phyloP scores from a whole-genome alignment of 1,284 basidiomycete species.

The Cutaneotrichosporon dermatis region DNA sequence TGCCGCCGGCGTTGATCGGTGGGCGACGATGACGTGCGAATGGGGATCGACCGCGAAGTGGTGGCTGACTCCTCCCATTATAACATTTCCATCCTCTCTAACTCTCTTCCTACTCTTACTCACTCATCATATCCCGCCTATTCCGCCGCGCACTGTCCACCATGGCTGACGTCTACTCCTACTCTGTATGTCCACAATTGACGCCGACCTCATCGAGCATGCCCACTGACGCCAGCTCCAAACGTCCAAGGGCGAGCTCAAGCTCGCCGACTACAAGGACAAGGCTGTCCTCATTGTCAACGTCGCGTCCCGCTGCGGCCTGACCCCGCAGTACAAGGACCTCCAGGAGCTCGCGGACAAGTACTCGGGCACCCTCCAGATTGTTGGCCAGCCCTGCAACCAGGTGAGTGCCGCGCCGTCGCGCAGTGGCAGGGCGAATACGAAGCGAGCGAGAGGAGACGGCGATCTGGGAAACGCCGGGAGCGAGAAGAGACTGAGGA shows the following conservation, averaged over 20 bases:
- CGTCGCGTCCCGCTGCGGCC: conserved; percentile 54
- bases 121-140: conserved; percentile 8
- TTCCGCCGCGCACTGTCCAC: conserved; percentile 1
- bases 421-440: no score
- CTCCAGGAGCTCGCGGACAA: conserved; percentile 79
- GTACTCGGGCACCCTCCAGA: conserved; percentile 68
- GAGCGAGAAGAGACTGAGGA: no score
- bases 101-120: conserved; percentile 23
- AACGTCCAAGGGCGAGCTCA: conserved; percentile 34
- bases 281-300: conserved; percentile 48
- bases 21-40: background rate
- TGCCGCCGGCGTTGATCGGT: background rate
- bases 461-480: no score
- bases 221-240: conserved; percentile 32
- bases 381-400: conserved; percentile 89
- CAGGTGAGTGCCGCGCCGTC: conserved; percentile 55
- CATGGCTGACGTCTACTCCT: conserved; percentile 47
- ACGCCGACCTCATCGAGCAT: background rate
- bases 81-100: conserved; percentile 5
- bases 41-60: no score
- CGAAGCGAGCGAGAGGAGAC: no score
- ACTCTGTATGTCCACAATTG: conserved; percentile 22
- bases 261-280: conserved; percentile 41
- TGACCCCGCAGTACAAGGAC: conserved; percentile 83
- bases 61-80: no score